Percentiles rank a stretch among this genome's conserved stretches.
These are phyloP conservation scores for Serendipita sp. DNA, from an alignment of 768 basidiomycete species.

Conservation along the genomic window DNA sequence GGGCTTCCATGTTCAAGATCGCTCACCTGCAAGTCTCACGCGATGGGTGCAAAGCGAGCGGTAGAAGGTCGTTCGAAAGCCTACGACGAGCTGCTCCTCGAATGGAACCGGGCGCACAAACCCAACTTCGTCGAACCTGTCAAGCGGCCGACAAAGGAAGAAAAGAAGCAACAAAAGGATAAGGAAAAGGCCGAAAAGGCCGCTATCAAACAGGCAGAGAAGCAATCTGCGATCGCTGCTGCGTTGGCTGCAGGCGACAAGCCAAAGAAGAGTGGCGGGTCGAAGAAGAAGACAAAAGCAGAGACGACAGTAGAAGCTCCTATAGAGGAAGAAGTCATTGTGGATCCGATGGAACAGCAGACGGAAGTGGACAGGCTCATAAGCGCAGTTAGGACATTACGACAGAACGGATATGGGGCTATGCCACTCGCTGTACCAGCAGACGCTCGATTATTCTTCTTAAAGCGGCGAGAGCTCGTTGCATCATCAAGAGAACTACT, in stretches of 20 bases:
- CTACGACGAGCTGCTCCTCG: slow-evolving; percentile 77
- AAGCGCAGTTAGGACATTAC: slow-evolving; percentile 39
- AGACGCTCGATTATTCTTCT: slow-evolving; percentile 21
- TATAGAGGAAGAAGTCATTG: slow-evolving; percentile 29
- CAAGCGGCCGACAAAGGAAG: slow-evolving; percentile 71
- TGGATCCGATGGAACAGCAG: slow-evolving; percentile 18
- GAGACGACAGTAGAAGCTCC: slow-evolving; percentile 15
- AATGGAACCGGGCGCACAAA: slow-evolving; percentile 81
- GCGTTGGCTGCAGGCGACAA: slow-evolving; percentile 12
- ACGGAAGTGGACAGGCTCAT: slow-evolving; percentile 66
- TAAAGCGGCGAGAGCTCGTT: not conserved
- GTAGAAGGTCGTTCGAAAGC: slow-evolving; percentile 69
- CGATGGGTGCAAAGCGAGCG: slow-evolving; percentile 89
- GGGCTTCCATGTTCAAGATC: slow-evolving; percentile 82
- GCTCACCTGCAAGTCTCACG: slow-evolving; percentile 94
- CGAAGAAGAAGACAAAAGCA: slow-evolving; percentile 28
- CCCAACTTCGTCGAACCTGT: slow-evolving; percentile 81
- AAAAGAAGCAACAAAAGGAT: slow-evolving; percentile 73
- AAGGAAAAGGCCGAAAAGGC: slow-evolving; percentile 69
- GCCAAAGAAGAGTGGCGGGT: slow-evolving; percentile 16
- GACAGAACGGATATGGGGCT: slow-evolving; percentile 41
- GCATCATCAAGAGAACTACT: not conserved
- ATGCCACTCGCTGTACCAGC: slow-evolving; percentile 55
- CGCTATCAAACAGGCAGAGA: slow-evolving; percentile 27
- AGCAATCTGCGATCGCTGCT: slow-evolving; percentile 3